phyloP scores from a whole-genome alignment of 1,139 yeast species.

The Protomyces lactucae-debilis region DNA sequence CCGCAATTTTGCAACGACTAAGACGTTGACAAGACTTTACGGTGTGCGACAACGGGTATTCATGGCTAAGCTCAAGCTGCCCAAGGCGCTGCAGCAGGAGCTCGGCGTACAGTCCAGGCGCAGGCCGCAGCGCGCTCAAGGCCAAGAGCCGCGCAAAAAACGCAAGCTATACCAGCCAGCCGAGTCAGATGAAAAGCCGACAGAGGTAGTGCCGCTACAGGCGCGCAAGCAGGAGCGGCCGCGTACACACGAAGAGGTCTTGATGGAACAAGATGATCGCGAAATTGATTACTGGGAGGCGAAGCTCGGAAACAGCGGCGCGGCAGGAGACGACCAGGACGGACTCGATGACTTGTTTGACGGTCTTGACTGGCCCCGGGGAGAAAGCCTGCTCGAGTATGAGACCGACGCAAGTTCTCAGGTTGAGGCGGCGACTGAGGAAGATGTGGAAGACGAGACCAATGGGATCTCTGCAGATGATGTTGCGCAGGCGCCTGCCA shows the following conservation, averaged over 20 bases:
- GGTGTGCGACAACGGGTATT: too few relatives aligned
- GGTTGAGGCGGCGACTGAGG: not conserved
- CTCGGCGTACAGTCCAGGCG: conserved; percentile 7
- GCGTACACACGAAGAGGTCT: not conserved
- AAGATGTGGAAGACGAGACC: not conserved
- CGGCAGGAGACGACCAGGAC: conserved; percentile 7
- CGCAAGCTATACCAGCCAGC: conserved; percentile 4
- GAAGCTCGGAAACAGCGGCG: not conserved
- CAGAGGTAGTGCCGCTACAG: not conserved
- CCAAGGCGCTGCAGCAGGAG: conserved; percentile 10
- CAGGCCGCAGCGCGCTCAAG: not conserved
- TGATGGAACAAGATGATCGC: conserved; percentile 23
- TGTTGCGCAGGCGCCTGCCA: not conserved
- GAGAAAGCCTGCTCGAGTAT: conserved; percentile 12
- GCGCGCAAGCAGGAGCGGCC: conserved; percentile 4
- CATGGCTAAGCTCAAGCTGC: conserved; percentile 4
- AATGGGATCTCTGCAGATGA: not conserved
- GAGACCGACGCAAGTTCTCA: not conserved
- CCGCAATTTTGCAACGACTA: too few relatives aligned
- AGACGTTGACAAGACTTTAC: too few relatives aligned
- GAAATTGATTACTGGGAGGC: conserved; percentile 27
- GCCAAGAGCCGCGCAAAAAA: conserved; percentile 2
- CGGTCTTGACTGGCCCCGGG: conserved; percentile 16
- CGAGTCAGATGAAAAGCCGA: not conserved
- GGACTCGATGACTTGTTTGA: conserved; percentile 20